Base-by-base conservation (phyloP, 139 green algal genomes). In the Picochlorum costavermella region DNA sequence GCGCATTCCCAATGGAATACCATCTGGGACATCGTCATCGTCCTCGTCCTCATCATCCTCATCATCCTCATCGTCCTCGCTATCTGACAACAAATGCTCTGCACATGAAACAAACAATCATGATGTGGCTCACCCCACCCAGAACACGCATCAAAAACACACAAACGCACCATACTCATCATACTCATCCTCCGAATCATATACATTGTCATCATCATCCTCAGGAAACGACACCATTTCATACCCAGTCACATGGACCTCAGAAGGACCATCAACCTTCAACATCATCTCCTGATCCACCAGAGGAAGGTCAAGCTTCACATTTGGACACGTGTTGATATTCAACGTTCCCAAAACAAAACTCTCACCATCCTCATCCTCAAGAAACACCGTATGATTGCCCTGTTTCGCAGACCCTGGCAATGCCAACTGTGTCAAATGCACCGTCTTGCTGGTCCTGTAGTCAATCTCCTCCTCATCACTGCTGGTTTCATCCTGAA, bases 341-440 rank as follows among this genome's bases (percentile, higher is more conserved):
- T 77, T 57, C n/a, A 77, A 60, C 14, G 71, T 77, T 30, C 71
- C 71, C 4, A 77, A 33, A 13, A 65, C 71, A 69, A 61, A 73
- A 51, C 46, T 59, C 25, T 68, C n/a, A 23, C 33, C 71, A 57
- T 20, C 66, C 11, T 63, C 60, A 17, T 50, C 67, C 30, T 61
- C 43, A 14, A 77, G 49, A 31, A 73, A 67, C 12, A 77, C n/a
- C 5, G 60, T 70, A 60, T 77, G 71, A 16, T 56, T 33, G 2
- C 71, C 71, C 2, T 60, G 5, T 29, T 53, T 40, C 20, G 71
- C 12, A 48, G 69, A 61, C 6, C 26, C 36, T 3, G 65, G 65
- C 56, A 77, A 50, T 5, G 71, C 71, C n/a, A 70, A 30, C 61
- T 75, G 71, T 12, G 65, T 73, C 5, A 77, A 26, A 45, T 77